Evolutionary conservation across 345 rosid species (phyloP), one percentile per base, ranked within the genome.

Genomic region (Linum trigynum): DNA sequence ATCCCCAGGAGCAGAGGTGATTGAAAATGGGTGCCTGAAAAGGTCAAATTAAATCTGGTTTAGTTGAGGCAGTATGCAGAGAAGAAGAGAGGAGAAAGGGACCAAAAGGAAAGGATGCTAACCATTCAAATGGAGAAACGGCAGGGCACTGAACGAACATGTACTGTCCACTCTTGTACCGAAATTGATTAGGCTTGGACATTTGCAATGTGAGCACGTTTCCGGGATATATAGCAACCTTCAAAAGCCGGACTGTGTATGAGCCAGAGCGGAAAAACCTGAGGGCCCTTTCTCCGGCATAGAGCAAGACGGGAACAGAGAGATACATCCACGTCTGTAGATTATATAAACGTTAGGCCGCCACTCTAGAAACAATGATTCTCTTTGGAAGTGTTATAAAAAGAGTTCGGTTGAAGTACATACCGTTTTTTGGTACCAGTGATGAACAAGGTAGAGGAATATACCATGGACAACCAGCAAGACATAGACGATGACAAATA

Each of bases 121-220:
- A 88, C 99, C 99, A 94, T 64, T 94, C 99, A 63, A 94, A 94
- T 59, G 97, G 95, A 39, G 99, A 94, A 79, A 94, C 86, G n/a
- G 92, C 95, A 66, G 99, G 97, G 73, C 99, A 94, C 39, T 94
- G 97, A 39, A 94, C 91, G 43, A 94, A 94, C 96, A 94, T 94
- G 84, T 94, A 94, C 68, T 94, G 99, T 64, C 99, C 99, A 38
- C 99, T 90, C 77, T 85, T 94, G 80, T 94, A 85, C 40, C 86
- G 88, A 65, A 90, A 94, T 35, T 88, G 97, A 62, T 84, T 67
- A 58, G 99, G 99, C 83, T 87, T 94, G 9, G 97, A 90, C 99
- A 94, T 94, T 80, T 88, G 91, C 74, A 94, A 70, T 40, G 99
- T 85, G 23, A 94, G 81, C 72, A 94, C 99, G 15, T 91, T 84